phyloP scores from a whole-genome alignment of 2,329 filamentous ascomycete genomes.

The Cryphonectria japonica region DNA sequence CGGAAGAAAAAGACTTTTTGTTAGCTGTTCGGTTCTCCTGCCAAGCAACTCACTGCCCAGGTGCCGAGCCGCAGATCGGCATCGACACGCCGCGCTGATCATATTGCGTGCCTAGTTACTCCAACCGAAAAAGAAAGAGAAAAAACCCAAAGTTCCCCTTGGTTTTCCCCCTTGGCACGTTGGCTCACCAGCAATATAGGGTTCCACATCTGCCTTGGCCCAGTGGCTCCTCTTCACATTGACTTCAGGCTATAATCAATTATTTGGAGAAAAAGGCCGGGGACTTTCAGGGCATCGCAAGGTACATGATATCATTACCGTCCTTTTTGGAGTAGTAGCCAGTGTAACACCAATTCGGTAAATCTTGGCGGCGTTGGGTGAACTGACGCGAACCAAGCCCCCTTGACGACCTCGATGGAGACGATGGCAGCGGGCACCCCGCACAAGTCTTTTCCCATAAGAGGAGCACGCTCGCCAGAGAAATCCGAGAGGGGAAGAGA shows the following conservation, averaged over 20 bases:
- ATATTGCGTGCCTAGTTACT: neutral
- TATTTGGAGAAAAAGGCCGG: neutral
- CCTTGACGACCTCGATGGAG: too few species aligned
- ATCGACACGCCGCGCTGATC: neutral
- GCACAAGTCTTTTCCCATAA: neutral
- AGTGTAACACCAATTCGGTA: neutral
- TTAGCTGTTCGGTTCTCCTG: neutral
- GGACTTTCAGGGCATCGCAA: neutral
- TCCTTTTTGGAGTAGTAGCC: neutral
- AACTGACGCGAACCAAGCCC: neutral
- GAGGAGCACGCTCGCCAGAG: neutral
- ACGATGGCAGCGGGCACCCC: constrained; percentile 8
- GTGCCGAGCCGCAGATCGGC: constrained; percentile 1
- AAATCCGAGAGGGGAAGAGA: neutral
- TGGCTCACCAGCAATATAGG: neutral
- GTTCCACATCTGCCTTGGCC: neutral
- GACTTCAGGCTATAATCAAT: constrained; percentile 3
- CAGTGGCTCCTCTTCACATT: constrained; percentile 1
- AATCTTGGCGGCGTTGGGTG: neutral
- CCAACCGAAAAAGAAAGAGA: neutral
- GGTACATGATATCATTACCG: constrained; percentile 2
- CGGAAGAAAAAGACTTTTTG: neutral
- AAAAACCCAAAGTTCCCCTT: neutral
- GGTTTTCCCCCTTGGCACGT: too few species aligned
- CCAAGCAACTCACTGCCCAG: neutral